These are phyloP conservation scores for Calonectria fujianensis DNA, from an alignment of 2,329 filamentous ascomycete species.

Conservation along the genomic window DNA sequence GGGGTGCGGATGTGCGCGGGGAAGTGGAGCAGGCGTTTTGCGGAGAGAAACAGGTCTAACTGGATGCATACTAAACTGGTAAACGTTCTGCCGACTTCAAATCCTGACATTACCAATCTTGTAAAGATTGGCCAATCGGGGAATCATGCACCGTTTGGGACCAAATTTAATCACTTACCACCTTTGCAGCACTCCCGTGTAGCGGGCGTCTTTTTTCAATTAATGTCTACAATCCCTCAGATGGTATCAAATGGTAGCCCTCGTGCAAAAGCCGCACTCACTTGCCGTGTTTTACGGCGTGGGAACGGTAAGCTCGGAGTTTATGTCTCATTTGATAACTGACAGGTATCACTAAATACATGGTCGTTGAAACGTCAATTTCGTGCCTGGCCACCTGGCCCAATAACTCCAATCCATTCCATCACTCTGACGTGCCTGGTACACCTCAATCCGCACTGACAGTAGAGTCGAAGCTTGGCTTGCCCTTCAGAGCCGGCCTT, in stretches of 20 bases:
- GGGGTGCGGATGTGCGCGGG: slow-evolving; percentile 14
- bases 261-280: not conserved
- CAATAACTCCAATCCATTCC: not conserved
- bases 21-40: slow-evolving; percentile 15
- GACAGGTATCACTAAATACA: not conserved
- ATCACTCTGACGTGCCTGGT: not conserved
- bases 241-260: not conserved
- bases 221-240: not conserved
- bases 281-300: not conserved
- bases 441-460: not conserved
- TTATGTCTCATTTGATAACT: not conserved
- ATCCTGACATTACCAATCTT: not conserved
- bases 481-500: slow-evolving; percentile 2
- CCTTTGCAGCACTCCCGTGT: no score
- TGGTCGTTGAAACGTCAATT: not conserved
- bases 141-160: not conserved
- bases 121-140: not conserved
- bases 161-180: not conserved
- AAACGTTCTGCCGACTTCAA: slow-evolving; percentile 35
- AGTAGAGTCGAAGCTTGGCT: slow-evolving; percentile 27
- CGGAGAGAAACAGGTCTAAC: not conserved
- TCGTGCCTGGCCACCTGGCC: not conserved
- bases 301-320: not conserved
- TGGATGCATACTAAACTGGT: slow-evolving; percentile 18
- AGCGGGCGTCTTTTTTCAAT: no score